These are phyloP conservation scores for Colletotrichum sidae DNA, from an alignment of 2,329 filamentous ascomycete species.

Conservation along the genomic window DNA sequence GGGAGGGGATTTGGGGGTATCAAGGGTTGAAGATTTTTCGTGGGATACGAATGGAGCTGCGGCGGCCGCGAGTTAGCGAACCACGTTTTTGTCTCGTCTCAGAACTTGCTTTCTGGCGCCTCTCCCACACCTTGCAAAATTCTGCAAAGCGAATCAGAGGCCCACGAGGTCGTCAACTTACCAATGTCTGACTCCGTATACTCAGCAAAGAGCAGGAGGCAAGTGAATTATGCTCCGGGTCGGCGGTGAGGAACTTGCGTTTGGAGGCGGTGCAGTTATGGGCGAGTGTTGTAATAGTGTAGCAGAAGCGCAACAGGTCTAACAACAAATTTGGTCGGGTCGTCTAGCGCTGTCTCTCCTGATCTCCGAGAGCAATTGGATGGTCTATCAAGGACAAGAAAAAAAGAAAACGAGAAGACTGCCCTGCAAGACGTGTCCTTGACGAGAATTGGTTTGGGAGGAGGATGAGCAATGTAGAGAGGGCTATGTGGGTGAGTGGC, in stretches of 20 bases:
- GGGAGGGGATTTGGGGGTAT: conserved; percentile 54
- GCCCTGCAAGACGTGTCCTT: conserved; percentile 30
- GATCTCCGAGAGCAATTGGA: conserved; percentile 33
- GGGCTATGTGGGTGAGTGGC: conserved; percentile 17
- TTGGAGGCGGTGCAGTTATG: conserved; percentile 6
- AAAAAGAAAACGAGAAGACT: conserved; percentile 37
- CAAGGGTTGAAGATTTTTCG: conserved; percentile 42
- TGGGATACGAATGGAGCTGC: conserved; percentile 34
- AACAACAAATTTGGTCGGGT: conserved; percentile 5
- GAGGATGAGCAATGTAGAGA: conserved; percentile 1
- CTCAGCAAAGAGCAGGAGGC: conserved; percentile 55
- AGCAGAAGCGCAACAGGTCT: conserved; percentile 6
- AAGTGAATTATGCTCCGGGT: conserved; percentile 32
- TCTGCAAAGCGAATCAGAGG: background rate
- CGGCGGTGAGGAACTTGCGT: conserved; percentile 15
- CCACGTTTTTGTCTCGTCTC: background rate
- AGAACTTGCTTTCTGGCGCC: background rate
- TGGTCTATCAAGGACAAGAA: conserved; percentile 37
- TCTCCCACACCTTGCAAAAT: background rate
- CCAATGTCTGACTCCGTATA: conserved; percentile 47
- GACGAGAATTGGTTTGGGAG: conserved; percentile 25
- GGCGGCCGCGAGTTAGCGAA: conserved; percentile 29
- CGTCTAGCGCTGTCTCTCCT: conserved; percentile 32
- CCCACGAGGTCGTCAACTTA: conserved; percentile 7
- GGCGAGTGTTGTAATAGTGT: conserved; percentile 4